Conservation (phyloP, 148 eudicot species). For the Arbutus unedo region DNA sequence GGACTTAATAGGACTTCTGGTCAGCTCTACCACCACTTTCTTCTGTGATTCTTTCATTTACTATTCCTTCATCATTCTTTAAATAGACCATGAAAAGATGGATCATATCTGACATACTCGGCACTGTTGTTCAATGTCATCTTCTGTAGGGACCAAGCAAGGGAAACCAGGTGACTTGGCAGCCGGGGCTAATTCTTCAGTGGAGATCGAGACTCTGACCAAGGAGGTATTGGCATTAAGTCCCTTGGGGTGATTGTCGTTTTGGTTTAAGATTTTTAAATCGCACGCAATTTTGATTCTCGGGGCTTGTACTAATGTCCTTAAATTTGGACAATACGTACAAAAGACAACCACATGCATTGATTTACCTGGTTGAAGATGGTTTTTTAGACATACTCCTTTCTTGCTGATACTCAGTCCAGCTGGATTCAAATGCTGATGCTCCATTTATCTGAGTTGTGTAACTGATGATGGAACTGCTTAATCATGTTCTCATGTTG, state of each 20-base stretch:
- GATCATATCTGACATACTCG: neutral
- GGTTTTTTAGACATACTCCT: neutral
- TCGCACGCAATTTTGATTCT: neutral
- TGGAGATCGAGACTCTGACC: slow-evolving; percentile 54
- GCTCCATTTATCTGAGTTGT: neutral
- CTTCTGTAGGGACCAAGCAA: slow-evolving; percentile 45
- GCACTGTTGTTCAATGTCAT: neutral
- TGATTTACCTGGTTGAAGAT: slow-evolving; percentile 1
- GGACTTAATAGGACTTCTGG: slow-evolving; percentile 40
- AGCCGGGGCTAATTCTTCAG: slow-evolving; percentile 31
- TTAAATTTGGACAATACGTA: neutral
- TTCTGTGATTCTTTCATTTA: neutral
- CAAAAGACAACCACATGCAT: neutral
- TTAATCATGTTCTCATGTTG: neutral
- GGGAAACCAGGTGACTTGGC: slow-evolving; percentile 30
- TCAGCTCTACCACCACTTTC: slow-evolving; percentile 15
- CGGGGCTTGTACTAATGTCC: neutral
- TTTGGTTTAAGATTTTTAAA: neutral
- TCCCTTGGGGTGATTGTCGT: neutral
- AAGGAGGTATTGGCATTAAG: slow-evolving; percentile 23
- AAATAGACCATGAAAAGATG: neutral
- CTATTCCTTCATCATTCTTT: neutral
- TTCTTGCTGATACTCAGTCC: neutral
- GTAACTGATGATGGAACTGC: neutral
- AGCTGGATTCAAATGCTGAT: neutral